Percentiles rank a stretch among this genome's conserved stretches.
Conservation (phyloP, 1,284 basidiomycete genomes). For the Cryptococcus amylolentus region DNA sequence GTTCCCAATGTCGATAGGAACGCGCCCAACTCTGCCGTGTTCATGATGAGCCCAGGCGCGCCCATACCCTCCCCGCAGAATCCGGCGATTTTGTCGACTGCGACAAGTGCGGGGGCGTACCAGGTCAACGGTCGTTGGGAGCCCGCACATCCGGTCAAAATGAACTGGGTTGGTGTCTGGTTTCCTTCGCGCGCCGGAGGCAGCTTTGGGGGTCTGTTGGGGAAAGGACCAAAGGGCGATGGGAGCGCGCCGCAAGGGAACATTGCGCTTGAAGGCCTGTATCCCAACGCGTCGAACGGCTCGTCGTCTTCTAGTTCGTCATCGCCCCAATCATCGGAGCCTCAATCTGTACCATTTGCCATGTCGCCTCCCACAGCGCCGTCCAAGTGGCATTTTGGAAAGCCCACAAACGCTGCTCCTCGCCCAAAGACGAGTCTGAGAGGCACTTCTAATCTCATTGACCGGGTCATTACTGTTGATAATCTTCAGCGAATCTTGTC, state of each 20-base stretch:
- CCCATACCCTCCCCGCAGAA: conserved; percentile 5
- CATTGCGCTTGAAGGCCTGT: not conserved
- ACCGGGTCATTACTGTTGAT: conserved; percentile 72
- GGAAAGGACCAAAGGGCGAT: conserved; percentile 13
- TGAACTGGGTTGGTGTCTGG: conserved; percentile 41
- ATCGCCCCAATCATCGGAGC: conserved; percentile 13
- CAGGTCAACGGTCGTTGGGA: conserved; percentile 44
- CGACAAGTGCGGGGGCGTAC: not conserved
- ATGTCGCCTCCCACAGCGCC: conserved; percentile 16
- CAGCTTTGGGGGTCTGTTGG: conserved; percentile 31
- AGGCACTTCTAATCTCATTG: conserved; percentile 84
- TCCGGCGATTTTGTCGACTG: no score
- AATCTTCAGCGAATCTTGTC: conserved; percentile 63
- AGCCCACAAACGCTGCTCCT: conserved; percentile 38
- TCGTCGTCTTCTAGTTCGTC: conserved; percentile 30
- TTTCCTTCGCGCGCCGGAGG: conserved; percentile 34
- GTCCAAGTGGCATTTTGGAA: conserved; percentile 23
- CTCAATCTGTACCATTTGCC: conserved; percentile 11
- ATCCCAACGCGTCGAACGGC: conserved; percentile 12
- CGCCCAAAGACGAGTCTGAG: conserved; percentile 83
- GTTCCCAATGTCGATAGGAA: conserved; percentile 21
- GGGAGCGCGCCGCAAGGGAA: not conserved
- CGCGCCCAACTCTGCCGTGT: conserved; percentile 14
- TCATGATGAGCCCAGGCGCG: conserved; percentile 22
- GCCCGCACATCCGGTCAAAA: conserved; percentile 30